Evolutionary conservation across 805 yeast genomes (phyloP).

Genomic region (Gaillardinia entomophila): DNA sequence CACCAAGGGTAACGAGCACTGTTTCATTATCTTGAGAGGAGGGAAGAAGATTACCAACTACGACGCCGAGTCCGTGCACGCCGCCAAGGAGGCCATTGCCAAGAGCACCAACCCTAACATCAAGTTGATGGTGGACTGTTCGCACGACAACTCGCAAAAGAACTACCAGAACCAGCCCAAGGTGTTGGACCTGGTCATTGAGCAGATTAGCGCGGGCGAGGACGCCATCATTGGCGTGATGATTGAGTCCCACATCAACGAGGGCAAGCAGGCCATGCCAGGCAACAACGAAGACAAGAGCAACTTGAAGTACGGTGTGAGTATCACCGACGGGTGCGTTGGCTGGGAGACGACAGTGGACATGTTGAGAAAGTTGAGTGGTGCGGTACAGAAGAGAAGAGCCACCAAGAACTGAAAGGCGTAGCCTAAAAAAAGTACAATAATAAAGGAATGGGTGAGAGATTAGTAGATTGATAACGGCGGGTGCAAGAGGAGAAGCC

Average conservation of each 20-base stretch:
- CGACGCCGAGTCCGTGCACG: conserved; percentile 72
- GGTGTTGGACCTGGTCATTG: conserved; percentile 78
- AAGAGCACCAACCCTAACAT: conserved; percentile 42
- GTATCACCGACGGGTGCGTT: conserved; percentile 96
- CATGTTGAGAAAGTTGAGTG: conserved; percentile 74
- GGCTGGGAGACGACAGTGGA: conserved; percentile 82
- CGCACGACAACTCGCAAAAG: conserved; percentile 95
- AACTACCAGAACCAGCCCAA: conserved; percentile 93
- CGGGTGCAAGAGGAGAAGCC: too few species aligned
- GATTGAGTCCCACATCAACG: conserved; percentile 91
- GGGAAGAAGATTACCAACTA: conserved; percentile 92
- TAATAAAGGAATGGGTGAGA: not conserved
- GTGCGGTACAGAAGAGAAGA: conserved; percentile 82
- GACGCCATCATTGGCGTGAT: conserved; percentile 80
- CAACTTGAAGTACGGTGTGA: conserved; percentile 83
- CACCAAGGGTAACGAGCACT: conserved; percentile 91
- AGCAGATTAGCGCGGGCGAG: conserved; percentile 80
- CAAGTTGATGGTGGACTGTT: conserved; percentile 90
- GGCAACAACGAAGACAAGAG: conserved; percentile 42
- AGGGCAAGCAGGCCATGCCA: conserved; percentile 85
- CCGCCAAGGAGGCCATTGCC: conserved; percentile 60
- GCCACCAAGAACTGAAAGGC: conserved; percentile 13
- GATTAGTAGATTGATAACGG: too few species aligned
- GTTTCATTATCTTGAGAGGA: conserved; percentile 93
- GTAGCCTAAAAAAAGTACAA: not conserved